Base-by-base conservation (phyloP, 2,329 filamentous ascomycete genomes). In the Nemania sp. region DNA sequence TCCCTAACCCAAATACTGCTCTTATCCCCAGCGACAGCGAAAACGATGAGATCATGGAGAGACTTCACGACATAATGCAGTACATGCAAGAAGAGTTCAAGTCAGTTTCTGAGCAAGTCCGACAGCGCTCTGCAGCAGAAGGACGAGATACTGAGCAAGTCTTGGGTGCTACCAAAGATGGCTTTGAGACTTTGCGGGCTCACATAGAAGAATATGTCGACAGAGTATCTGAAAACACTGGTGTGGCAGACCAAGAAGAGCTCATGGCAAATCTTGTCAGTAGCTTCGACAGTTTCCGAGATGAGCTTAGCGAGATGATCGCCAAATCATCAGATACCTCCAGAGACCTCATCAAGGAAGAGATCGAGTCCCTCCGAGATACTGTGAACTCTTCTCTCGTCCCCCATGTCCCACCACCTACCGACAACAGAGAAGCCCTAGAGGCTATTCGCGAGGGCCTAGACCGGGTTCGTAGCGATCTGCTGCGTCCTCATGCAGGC, bases 121-220 rank as follows among this genome's bases (percentile, higher is more conserved):
- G 92, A 69, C 83, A 93, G 64, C 93, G 91, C 62, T 86, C 90
- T 17, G 84, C 89, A 3, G 86, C 88, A 57, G 90, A 86, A 62
- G 90, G 88, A 34, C 82, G 86, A 53, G 90, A 94, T 67, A 93
- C 91, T 0, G 91, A 96, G 69, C 90, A 96, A 69, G 86, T 96
- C 11, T 77, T 97, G 4, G 90, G 94, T 69, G 89, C 91, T 1
- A 86, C 95, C 37, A 93, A 91, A 62, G 90, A 96, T 67, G 91
- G 91, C 0, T 62, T 68, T 1, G 91, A 96, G 62, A 86, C 83
- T 61, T 81, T 97, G 6, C 86, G 91, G 9, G 75, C 77, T 11
- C 89, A 96, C 54, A 89, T 97, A 49, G 90, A 96, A 63, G 78
- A 77, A 37, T 96, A 95, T 61, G 85, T 94, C 53, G 86, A 92